phyloP scores from a whole-genome alignment of 768 basidiomycete genomes.

The Leccinum ochraceum region DNA sequence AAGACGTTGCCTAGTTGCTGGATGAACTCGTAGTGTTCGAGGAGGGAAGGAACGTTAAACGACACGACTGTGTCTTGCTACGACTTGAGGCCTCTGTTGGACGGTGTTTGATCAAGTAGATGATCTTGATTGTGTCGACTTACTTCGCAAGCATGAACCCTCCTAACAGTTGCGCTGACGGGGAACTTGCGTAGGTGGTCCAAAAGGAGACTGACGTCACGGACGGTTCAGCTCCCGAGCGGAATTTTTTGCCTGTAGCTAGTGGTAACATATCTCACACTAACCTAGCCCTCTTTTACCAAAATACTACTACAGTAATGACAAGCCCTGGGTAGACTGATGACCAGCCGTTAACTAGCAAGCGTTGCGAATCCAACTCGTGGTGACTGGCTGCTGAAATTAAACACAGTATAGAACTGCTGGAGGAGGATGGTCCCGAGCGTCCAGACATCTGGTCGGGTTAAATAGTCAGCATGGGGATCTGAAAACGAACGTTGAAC shows the following conservation, averaged over 20 bases:
- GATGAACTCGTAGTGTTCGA: slow-evolving; percentile 97
- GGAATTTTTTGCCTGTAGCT: background rate
- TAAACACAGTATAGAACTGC: too few species aligned
- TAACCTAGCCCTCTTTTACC: too few species aligned
- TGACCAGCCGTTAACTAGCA: too few species aligned
- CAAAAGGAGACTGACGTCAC: slow-evolving; percentile 65
- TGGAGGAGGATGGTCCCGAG: too few species aligned
- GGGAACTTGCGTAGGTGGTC: slow-evolving; percentile 97
- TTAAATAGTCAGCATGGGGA: too few species aligned
- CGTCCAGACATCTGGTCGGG: too few species aligned
- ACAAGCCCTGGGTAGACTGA: too few species aligned
- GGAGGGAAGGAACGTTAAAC: slow-evolving; percentile 81
- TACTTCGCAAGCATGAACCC: slow-evolving; percentile 98
- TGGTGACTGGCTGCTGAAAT: too few species aligned
- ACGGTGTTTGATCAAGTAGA: background rate
- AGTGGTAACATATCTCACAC: too few species aligned
- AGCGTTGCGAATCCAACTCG: too few species aligned
- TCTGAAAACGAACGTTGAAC: too few species aligned
- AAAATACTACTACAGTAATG: too few species aligned
- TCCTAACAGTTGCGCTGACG: slow-evolving; percentile 83
- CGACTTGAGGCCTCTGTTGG: slow-evolving; percentile 83
- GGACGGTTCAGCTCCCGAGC: slow-evolving; percentile 10
- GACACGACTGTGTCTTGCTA: slow-evolving; percentile 89
- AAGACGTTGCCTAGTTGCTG: slow-evolving; percentile 97
- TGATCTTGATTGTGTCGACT: slow-evolving; percentile 28